Evolutionary conservation across 805 yeast genomes (phyloP), one percentile per base, ranked within the genome.

Genomic region (Saccharomycopsis olivae): DNA sequence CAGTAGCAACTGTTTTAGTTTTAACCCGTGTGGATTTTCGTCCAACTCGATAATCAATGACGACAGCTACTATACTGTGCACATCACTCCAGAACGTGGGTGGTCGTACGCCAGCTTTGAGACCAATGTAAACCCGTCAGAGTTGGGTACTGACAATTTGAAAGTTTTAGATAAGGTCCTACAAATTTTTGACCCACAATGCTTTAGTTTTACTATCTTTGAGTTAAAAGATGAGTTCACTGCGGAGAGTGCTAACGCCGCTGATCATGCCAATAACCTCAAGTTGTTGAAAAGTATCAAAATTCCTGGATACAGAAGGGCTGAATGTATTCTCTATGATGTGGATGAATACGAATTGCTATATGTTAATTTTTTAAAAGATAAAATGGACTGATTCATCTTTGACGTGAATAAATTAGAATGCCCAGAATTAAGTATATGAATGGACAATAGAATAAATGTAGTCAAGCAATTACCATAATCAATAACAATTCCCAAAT

Each of bases 81-180:
- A 92, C 56, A 83, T 92, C 31, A 92, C 98, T 0, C 97, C 97
- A 0, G 97, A 92, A 56, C 57, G 66, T 17, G 95, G 89, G 28
- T 89, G 94, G 86, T 85, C 96, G 4, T 89, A 89, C 59, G 97
- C 97, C 3, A 83, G 95, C 8, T 92, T 92, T 58, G 97, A 92
- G 57, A 77, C 96, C 16, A 89, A 85, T 57, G 84, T 77, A 30
- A 78, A 81, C 5, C 62, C 72, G 9, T 50, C 48, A 36, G 47
- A 59, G 33, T 46, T 57, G 23, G 50, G 56, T 11, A 62, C 64
- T 29, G 60, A 66, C 47, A 72, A 78, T 51, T 54, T 68, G 24
- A 69, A 68, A n/a, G 75, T 85, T 8, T 58, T 84, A 46, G 49
- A 60, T 31, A 71, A 70, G 29, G 79, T 87, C 2, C 64, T 87